A percentile compares a stretch with the other conserved stretches of the same genome.
phyloP scores from a whole-genome alignment of 2,329 filamentous ascomycete species.

The Aspergillus luchuensis region DNA sequence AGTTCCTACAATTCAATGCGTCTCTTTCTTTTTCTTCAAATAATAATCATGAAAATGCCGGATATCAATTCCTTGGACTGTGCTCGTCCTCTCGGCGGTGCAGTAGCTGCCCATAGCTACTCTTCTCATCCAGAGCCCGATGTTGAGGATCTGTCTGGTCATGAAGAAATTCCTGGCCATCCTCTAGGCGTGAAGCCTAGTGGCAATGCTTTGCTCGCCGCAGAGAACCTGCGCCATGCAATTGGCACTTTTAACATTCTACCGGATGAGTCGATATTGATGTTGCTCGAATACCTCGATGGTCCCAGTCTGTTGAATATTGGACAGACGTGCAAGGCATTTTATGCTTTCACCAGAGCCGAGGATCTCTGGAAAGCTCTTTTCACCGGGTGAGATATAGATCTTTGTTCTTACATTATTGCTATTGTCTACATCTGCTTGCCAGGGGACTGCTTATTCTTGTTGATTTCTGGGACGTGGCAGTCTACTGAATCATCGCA shows the following conservation, averaged over 20 bases:
- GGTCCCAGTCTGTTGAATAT: constrained; percentile 62
- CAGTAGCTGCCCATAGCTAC: constrained; percentile 10
- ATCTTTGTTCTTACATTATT: constrained; percentile 2
- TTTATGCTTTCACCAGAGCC: constrained; percentile 80
- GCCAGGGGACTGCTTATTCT: too few species aligned
- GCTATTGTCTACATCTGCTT: neutral
- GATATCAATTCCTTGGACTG: constrained; percentile 34
- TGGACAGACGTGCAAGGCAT: constrained; percentile 77
- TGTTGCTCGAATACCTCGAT: constrained; percentile 75
- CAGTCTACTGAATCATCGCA: neutral
- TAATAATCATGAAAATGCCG: constrained; percentile 31
- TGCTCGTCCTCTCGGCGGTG: constrained; percentile 19
- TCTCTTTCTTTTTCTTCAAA: neutral
- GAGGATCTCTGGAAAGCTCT: constrained; percentile 90
- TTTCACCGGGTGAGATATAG: constrained; percentile 74
- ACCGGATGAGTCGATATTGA: constrained; percentile 78
- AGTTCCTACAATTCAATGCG: neutral
- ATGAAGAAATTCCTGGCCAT: constrained; percentile 69
- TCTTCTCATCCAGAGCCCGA: constrained; percentile 13
- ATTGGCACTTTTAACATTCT: constrained; percentile 68
- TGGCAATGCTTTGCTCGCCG: constrained; percentile 75
- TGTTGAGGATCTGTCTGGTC: constrained; percentile 46
- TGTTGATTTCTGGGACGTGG: neutral
- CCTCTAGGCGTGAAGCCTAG: constrained; percentile 82
- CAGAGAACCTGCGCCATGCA: constrained; percentile 65